phyloP scores from a whole-genome alignment of 805 yeast species.

The Yamadazyma kitorensis region DNA sequence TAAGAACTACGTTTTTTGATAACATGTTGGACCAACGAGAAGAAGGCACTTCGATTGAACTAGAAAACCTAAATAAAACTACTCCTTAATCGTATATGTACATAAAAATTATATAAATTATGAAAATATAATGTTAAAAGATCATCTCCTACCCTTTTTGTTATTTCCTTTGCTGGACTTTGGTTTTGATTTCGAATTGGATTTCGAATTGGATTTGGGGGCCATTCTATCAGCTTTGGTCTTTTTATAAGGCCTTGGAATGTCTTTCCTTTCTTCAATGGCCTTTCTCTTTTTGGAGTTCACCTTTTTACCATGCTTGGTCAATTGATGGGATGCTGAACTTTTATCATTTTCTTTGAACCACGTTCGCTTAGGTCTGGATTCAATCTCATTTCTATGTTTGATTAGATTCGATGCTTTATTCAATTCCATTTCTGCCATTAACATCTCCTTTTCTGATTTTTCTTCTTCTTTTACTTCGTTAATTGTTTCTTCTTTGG shows the following conservation, averaged over 20 bases:
- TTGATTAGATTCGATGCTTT: conserved; percentile 83
- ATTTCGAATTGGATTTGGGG: conserved; percentile 43
- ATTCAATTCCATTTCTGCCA: conserved; percentile 86
- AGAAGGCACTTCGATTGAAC: conserved; percentile 11
- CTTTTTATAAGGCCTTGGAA: conserved; percentile 67
- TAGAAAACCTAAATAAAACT: conserved; percentile 8
- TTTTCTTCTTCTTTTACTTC: conserved; percentile 88
- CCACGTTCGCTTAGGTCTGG: conserved; percentile 97
- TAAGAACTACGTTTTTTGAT: conserved; percentile 86
- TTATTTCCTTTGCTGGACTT: conserved; percentile 4
- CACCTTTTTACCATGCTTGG: conserved; percentile 51
- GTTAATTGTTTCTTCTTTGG: conserved; percentile 57
- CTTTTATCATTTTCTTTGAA: conserved; percentile 60
- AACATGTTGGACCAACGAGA: conserved; percentile 54
- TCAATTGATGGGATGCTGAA: conserved; percentile 35
- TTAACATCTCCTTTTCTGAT: conserved; percentile 77
- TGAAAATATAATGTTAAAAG: neutral
- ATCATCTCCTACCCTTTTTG: conserved; percentile 2
- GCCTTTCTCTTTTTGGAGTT: conserved; percentile 73
- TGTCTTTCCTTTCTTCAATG: conserved; percentile 56
- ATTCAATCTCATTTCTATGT: conserved; percentile 75
- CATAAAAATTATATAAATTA: neutral
- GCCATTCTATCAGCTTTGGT: conserved; percentile 66
- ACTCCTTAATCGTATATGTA: neutral
- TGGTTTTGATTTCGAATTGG: too few species aligned